phyloP scores from a whole-genome alignment of 495 filamentous ascomycete species.

The Daldinia loculata region DNA sequence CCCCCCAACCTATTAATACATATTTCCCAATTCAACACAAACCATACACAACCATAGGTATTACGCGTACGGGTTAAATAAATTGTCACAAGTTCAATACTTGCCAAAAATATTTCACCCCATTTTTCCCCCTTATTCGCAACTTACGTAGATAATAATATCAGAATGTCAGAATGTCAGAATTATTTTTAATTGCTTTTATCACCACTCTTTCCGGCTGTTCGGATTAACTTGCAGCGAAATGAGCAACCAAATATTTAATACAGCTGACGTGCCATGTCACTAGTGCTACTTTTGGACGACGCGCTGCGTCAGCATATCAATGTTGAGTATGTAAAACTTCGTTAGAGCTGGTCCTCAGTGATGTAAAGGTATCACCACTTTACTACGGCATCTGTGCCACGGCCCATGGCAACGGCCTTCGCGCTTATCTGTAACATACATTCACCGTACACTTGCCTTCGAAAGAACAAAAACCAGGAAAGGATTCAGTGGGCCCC shows the following conservation, averaged over 20 bases:
- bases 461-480: slow-evolving; percentile 4
- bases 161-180: not conserved
- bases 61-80: slow-evolving; percentile 8
- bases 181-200: not conserved
- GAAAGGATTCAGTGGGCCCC: slow-evolving; percentile 22
- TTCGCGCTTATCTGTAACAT: slow-evolving; percentile 27
- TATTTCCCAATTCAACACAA: not conserved
- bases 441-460: not conserved
- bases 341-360: not conserved
- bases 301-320: slow-evolving; percentile 28
- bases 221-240: slow-evolving; percentile 18
- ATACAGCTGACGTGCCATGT: slow-evolving; percentile 21
- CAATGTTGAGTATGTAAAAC: slow-evolving; percentile 3
- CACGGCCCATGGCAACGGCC: slow-evolving; percentile 16
- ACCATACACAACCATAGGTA: not conserved
- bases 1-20: slow-evolving; percentile 28
- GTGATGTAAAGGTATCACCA: slow-evolving; percentile 5
- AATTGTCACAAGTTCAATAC: slow-evolving; percentile 6
- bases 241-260: not conserved
- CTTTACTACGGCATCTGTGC: slow-evolving; percentile 27
- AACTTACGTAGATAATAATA: not conserved
- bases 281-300: slow-evolving; percentile 22
- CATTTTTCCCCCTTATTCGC: not conserved
- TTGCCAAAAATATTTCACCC: not conserved
- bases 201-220: not conserved